A percentile compares a stretch with the other conserved stretches of the same genome.
phyloP scores from a whole-genome alignment of 495 filamentous ascomycete genomes.

The Hypoxylon perforatum region DNA sequence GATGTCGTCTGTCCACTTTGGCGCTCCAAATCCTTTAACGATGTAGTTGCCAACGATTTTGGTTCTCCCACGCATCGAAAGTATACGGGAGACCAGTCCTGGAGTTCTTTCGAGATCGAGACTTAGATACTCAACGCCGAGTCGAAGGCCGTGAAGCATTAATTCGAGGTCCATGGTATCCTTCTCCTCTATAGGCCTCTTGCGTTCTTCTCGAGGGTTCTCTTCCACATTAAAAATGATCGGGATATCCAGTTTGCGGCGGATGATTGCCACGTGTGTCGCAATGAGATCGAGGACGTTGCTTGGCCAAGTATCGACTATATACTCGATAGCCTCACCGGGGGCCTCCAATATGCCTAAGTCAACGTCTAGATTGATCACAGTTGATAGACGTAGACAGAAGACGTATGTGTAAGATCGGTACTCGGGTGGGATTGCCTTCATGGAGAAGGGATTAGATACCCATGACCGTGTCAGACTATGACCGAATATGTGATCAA shows the following conservation, averaged over 20 bases:
- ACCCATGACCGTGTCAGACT: slow-evolving; percentile 66
- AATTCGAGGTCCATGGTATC: slow-evolving; percentile 68
- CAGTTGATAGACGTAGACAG: slow-evolving; percentile 69
- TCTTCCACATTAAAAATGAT: slow-evolving; percentile 76
- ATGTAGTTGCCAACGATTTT: slow-evolving; percentile 79
- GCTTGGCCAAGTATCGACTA: slow-evolving; percentile 70
- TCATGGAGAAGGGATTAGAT: slow-evolving; percentile 77
- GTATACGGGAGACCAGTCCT: slow-evolving; percentile 61
- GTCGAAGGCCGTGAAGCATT: slow-evolving; percentile 73
- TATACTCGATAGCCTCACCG: slow-evolving; percentile 78
- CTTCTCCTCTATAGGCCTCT: slow-evolving; percentile 48
- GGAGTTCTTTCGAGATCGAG: slow-evolving; percentile 71
- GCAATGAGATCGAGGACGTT: slow-evolving; percentile 64
- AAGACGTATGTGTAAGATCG: slow-evolving; percentile 75
- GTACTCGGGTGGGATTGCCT: slow-evolving; percentile 72
- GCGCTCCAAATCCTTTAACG: slow-evolving; percentile 59
- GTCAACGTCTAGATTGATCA: slow-evolving; percentile 65
- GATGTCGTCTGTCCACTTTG: slow-evolving; percentile 70
- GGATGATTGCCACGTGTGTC: slow-evolving; percentile 66
- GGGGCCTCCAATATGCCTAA: slow-evolving; percentile 73
- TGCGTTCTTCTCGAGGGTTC: slow-evolving; percentile 58
- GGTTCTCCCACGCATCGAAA: slow-evolving; percentile 70
- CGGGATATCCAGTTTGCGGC: slow-evolving; percentile 72
- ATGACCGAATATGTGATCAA: slow-evolving; percentile 71
- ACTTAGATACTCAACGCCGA: slow-evolving; percentile 79